Evolutionary conservation across 768 basidiomycete genomes (phyloP).

Genomic region (Podaxis mareebaensis): DNA sequence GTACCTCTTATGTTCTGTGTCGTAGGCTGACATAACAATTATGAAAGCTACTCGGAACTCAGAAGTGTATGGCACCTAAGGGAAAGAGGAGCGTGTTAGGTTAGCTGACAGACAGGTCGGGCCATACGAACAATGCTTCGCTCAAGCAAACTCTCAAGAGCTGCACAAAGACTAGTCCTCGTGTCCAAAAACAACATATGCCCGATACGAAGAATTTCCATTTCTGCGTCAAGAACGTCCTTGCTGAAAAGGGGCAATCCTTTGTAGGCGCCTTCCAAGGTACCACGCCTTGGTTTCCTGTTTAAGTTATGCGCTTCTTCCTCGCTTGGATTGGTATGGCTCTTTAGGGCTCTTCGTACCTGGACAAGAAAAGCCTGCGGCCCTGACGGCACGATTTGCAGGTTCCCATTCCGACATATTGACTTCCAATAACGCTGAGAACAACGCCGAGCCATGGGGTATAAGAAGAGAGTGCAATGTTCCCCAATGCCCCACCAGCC

Average conservation of each 20-base stretch:
- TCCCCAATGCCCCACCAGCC: not conserved
- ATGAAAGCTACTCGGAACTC: not conserved
- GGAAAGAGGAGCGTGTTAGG: not conserved
- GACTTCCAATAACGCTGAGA: not conserved
- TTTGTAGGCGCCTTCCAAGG: conserved; percentile 2
- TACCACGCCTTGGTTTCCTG: not conserved
- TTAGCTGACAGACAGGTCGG: no score
- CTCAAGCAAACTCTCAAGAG: not conserved
- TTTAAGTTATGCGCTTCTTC: not conserved
- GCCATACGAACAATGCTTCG: no score
- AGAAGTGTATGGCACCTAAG: not conserved
- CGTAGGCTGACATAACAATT: conserved; percentile 3
- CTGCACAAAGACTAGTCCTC: not conserved
- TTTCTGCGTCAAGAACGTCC: not conserved
- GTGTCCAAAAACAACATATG: not conserved
- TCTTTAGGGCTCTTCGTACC: not conserved
- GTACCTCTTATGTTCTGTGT: not conserved
- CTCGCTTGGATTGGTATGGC: not conserved
- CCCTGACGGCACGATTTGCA: not conserved
- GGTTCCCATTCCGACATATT: not conserved
- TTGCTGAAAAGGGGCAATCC: not conserved
- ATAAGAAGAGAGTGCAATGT: not conserved
- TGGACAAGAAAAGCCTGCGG: not conserved
- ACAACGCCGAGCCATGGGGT: not conserved
- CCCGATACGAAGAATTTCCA: conserved; percentile 1